Evolutionary conservation across 768 basidiomycete genomes (phyloP), one percentile per base, ranked within the genome.

Genomic region (Xerocomus brunneocitrinus): DNA sequence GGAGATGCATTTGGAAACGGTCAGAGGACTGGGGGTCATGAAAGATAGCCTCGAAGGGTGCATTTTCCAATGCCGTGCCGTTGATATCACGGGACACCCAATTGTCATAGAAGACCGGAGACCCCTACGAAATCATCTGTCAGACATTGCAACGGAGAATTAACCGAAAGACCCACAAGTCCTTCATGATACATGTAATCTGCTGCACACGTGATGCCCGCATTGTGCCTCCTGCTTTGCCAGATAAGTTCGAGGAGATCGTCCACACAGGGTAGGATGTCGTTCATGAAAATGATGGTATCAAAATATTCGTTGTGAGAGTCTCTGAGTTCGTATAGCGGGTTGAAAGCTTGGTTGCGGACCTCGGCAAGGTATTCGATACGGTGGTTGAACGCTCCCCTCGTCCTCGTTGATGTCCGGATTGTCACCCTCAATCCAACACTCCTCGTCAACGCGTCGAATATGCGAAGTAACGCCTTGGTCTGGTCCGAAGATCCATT

Each of bases 311-410:
- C 95, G 67, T 89, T 89, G 67, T 94, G 85, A 25, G 86, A 74
- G 67, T 97, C 95, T 38, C 97, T 80, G 35, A 97, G 80, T 65
- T 98, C 97, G 73, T 95, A 89, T 24, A 98, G 76, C 1, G 97
- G 97, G 2, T 90, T 93, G 68, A 99, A 90, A 13, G 97, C 97
- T 27, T 92, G 87, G 69, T 99, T 98, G 55, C 97, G 89, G n/a
- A 99, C 95, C 67, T 99, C 95, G n/a, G 97, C 97, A 49, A 99
- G 86, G 74, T 99, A 99, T 72, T 99, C 97, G 77, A 99, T 99
- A 49, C 97, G 95, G 70, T 99, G 97, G 71, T 95, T 95, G 79
- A 98, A 98, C 8, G 89, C 88, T 38, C 97, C 97, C 28, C 95
- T 80, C 9, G 90, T 95, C 57, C 97, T 86, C 76, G 86, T 89